A percentile compares a stretch with the other conserved stretches of the same genome.
These are phyloP conservation scores for Hypericum androsaemum DNA, from an alignment of 345 rosid species.

Conservation along the genomic window DNA sequence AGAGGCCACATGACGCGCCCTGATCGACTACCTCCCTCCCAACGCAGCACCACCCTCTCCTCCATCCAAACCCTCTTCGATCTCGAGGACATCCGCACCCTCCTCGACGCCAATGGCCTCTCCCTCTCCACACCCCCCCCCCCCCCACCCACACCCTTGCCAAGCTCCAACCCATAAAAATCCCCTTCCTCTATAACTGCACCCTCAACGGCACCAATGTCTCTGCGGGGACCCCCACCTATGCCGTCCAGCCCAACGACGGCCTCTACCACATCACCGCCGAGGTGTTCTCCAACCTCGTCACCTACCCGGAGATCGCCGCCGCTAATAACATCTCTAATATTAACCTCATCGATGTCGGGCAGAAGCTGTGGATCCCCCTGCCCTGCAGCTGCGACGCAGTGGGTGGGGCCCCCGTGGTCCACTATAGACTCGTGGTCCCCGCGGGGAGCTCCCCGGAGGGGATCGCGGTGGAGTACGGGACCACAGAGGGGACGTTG, in stretches of 20 bases:
- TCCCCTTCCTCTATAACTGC: constrained; percentile 61
- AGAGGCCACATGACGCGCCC: constrained; percentile 23
- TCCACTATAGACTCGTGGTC: constrained; percentile 21
- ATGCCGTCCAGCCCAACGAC: constrained; percentile 36
- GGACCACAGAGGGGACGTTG: constrained; percentile 7
- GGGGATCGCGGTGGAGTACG: constrained; percentile 11
- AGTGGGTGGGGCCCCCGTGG: constrained; percentile 13
- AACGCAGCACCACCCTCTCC: constrained; percentile 38
- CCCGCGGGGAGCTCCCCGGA: constrained; percentile 14
- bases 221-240: constrained; percentile 31
- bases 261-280: constrained; percentile 29
- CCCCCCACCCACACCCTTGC: constrained; percentile 16
- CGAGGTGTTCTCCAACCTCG: constrained; percentile 22
- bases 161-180: not conserved
- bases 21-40: constrained; percentile 42
- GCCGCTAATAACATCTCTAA: constrained; percentile 23
- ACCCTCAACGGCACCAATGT: constrained; percentile 36
- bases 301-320: constrained; percentile 22
- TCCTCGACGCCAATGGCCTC: constrained; percentile 52
- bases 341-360: not conserved
- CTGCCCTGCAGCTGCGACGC: constrained; percentile 26
- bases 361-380: constrained; percentile 19
- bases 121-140: constrained; percentile 34
- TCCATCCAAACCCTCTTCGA: constrained; percentile 40
- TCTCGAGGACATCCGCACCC: constrained; percentile 25